Percentiles rank a stretch among this genome's conserved stretches.
phyloP scores from a whole-genome alignment of 2,329 filamentous ascomycete species.

The Beauveria sp. region DNA sequence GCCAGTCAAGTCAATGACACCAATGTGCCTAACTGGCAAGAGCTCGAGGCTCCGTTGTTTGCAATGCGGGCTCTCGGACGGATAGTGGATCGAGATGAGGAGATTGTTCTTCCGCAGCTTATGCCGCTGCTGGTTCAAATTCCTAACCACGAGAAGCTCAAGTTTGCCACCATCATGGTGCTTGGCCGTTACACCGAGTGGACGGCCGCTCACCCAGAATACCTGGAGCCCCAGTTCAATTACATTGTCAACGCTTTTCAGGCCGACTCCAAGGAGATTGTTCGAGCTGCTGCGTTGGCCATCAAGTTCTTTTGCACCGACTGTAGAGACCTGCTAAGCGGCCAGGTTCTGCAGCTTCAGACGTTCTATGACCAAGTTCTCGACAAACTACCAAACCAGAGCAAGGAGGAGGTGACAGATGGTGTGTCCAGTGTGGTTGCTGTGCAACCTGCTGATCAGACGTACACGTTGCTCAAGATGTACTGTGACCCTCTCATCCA shows the following conservation, averaged over 20 bases:
- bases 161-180: conserved; percentile 97
- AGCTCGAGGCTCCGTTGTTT: conserved; percentile 90
- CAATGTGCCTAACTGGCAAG: conserved; percentile 88
- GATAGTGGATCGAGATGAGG: conserved; percentile 88
- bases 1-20: conserved; percentile 65
- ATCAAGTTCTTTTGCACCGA: conserved; percentile 98
- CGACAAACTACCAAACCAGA: conserved; percentile 74
- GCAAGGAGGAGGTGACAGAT: conserved; percentile 94
- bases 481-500: conserved; percentile 89
- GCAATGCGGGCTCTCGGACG: conserved; percentile 92
- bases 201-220: conserved; percentile 90
- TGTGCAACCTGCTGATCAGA: conserved; percentile 70
- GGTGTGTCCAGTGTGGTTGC: conserved; percentile 89
- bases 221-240: conserved; percentile 83
- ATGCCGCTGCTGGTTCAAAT: conserved; percentile 93
- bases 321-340: conserved; percentile 78
- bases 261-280: conserved; percentile 80
- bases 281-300: conserved; percentile 83
- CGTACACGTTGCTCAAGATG: conserved; percentile 79
- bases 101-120: conserved; percentile 77
- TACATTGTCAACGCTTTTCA: conserved; percentile 93
- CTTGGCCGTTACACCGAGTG: conserved; percentile 95
- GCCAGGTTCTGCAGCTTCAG: conserved; percentile 79
- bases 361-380: conserved; percentile 86
- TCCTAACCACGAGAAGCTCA: conserved; percentile 92